Evolutionary conservation across 345 rosid genomes (phyloP).

Genomic region (Geranium rotundifolium): DNA sequence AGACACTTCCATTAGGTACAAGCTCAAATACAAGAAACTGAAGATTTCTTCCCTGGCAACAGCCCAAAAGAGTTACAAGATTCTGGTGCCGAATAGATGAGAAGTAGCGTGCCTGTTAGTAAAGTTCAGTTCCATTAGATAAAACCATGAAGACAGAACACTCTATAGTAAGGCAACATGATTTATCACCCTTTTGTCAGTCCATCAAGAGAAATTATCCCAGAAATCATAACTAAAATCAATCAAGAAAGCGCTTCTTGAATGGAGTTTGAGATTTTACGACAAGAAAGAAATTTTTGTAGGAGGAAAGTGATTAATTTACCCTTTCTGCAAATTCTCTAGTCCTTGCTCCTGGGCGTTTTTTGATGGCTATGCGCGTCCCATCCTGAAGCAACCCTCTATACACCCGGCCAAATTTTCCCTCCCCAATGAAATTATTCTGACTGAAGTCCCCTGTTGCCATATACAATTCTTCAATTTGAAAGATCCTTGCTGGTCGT

Average conservation of each 20-base stretch:
- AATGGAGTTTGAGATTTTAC: not conserved
- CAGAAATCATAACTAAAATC: too few relatives aligned
- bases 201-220: too few relatives aligned
- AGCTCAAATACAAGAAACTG: conserved; percentile 83
- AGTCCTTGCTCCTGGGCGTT: conserved; percentile 55
- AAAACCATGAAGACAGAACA: not conserved
- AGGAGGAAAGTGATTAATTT: not conserved
- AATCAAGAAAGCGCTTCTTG: too few relatives aligned
- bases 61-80: conserved; percentile 81
- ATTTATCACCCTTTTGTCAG: too few relatives aligned
- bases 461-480: conserved; percentile 71
- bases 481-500: conserved; percentile 32
- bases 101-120: conserved; percentile 63
- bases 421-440: conserved; percentile 67
- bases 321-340: conserved; percentile 86
- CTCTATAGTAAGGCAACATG: not conserved
- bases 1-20: conserved; percentile 92
- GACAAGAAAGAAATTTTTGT: too few relatives aligned
- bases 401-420: conserved; percentile 84
- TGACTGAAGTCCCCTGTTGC: conserved; percentile 69
- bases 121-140: conserved; percentile 3
- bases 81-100: conserved; percentile 78
- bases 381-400: conserved; percentile 92
- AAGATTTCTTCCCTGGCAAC: conserved; percentile 68
- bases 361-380: conserved; percentile 70